Evolutionary conservation across 352 stramenopile species (phyloP).

Genomic region (Pythium aristosporum): DNA sequence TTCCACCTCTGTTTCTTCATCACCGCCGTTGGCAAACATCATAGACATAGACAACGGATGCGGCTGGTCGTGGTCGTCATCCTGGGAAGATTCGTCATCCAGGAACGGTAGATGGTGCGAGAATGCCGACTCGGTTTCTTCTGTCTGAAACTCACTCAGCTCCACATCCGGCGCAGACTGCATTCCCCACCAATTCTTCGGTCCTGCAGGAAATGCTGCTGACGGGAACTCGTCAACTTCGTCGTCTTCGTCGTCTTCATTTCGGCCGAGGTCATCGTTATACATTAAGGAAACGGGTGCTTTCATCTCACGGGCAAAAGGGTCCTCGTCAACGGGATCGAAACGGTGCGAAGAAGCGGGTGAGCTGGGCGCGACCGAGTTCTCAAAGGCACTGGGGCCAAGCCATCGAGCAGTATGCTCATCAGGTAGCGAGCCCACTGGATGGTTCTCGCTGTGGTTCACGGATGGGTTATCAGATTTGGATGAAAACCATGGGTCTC

Average conservation of each 20-base stretch:
- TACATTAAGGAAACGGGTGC: background rate
- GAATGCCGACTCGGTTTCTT: slow-evolving; percentile 70
- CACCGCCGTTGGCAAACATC: slow-evolving; percentile 56
- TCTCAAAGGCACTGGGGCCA: slow-evolving; percentile 17
- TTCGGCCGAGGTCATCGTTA: background rate
- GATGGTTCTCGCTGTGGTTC: slow-evolving; percentile 24
- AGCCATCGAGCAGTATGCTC: slow-evolving; percentile 73
- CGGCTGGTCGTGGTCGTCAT: slow-evolving; percentile 27
- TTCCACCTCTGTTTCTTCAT: slow-evolving; percentile 77
- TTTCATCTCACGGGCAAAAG: slow-evolving; percentile 11
- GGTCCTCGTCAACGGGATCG: slow-evolving; percentile 52
- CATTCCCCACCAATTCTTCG: slow-evolving; percentile 78
- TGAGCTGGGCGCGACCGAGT: slow-evolving; percentile 17
- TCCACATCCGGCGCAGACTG: slow-evolving; percentile 55
- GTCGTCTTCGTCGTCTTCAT: slow-evolving; percentile 33
- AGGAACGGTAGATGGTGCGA: slow-evolving; percentile 58
- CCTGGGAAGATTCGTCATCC: slow-evolving; percentile 34
- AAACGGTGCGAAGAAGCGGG: slow-evolving; percentile 34
- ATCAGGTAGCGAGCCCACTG: slow-evolving; percentile 40
- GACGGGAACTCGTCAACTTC: slow-evolving; percentile 42
- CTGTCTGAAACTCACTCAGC: slow-evolving; percentile 73
- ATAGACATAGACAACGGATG: slow-evolving; percentile 83
- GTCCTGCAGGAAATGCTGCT: slow-evolving; percentile 56
- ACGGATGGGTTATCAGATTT: background rate
- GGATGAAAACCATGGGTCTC: slow-evolving; percentile 71